Base-by-base conservation (phyloP, 2,329 filamentous ascomycete genomes). In the Epichloe brachyelytri region DNA sequence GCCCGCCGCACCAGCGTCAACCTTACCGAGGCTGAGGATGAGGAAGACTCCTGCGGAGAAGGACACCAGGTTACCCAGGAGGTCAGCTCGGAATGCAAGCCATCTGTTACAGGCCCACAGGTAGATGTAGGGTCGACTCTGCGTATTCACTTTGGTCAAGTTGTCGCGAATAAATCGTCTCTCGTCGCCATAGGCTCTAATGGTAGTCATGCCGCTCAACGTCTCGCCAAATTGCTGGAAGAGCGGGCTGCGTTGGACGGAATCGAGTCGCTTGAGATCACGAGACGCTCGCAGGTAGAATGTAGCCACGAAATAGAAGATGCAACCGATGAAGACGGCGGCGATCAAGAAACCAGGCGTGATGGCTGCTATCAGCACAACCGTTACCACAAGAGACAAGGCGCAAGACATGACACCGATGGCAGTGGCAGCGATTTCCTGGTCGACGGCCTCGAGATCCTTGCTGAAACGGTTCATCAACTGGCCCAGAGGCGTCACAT, bases 201-300 rank as follows among this genome's bases (percentile, higher is more conserved):
- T 98, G 0, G 93, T 98, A 3, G 91, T 94, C 67, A 98, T 93
- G 30, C 93, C 93, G 48, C 83, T 88, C 17, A 98, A 71, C 0
- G 94, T 97, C 71, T 98, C 93, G 56, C 93, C 91, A 58, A 98
- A 98, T 59, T 97, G 93, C 67, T 98, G 93, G 71, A 96, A 98
- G 6, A 98, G 73, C 1, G 93, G 93, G 65, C 90, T 97, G 62
- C 91, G 80, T 65, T 96, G 88, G 1, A 97, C 83, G 6, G 91
- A 95, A 66, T 98, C 94, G 6, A 98, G 73, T 46, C 93, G 83
- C 73, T 98, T 98, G 51, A 98, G 76, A 63, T 97, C 93, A 56
- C 91, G 82, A n/a, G 93, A 97, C 0, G 91, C 86, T 58, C 83
- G 83, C 45, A 98, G 79, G 67, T 98, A 98, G 63, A 97, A 88